phyloP scores from a whole-genome alignment of 1,284 basidiomycete species.

The Sporisorium graminicola region DNA sequence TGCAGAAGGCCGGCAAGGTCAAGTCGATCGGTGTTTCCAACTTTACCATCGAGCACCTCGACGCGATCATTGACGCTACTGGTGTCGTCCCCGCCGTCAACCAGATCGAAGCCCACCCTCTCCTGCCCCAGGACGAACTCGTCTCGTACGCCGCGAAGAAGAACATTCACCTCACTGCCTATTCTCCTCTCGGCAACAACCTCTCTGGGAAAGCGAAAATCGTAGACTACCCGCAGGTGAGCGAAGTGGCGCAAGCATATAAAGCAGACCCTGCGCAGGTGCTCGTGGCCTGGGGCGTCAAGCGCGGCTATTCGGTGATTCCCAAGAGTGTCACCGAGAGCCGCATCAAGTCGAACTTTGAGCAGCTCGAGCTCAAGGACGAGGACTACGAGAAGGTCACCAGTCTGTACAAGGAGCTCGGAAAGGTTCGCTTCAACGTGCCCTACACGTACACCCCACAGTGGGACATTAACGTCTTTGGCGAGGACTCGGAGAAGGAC shows the following conservation, averaged over 20 bases:
- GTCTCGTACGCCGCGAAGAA: constrained; percentile 57
- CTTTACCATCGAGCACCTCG: constrained; percentile 78
- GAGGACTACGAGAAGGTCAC: constrained; percentile 67
- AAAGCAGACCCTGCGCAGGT: constrained; percentile 68
- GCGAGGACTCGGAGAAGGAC: constrained; percentile 56
- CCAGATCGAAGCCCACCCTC: constrained; percentile 87
- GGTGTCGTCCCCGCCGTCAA: constrained; percentile 83
- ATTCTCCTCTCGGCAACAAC: constrained; percentile 71
- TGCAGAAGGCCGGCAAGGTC: constrained; percentile 71
- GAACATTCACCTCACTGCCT: constrained; percentile 70
- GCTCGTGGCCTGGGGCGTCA: constrained; percentile 70
- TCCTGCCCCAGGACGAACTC: constrained; percentile 67
- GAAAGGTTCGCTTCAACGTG: constrained; percentile 66
- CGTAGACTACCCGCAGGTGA: constrained; percentile 66
- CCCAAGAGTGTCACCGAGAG: constrained; percentile 70
- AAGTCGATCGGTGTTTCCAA: constrained; percentile 78
- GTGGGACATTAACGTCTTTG: constrained; percentile 66
- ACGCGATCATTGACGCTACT: constrained; percentile 80
- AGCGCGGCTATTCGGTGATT: constrained; percentile 69
- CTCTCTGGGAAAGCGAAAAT: constrained; percentile 57
- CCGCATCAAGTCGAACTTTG: constrained; percentile 70
- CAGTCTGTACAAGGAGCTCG: constrained; percentile 54
- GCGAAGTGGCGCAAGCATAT: constrained; percentile 68
- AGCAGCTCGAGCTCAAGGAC: constrained; percentile 64
- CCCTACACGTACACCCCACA: constrained; percentile 52